Conservation (phyloP, 495 filamentous ascomycete species). For the Neurospora pannonica region DNA sequence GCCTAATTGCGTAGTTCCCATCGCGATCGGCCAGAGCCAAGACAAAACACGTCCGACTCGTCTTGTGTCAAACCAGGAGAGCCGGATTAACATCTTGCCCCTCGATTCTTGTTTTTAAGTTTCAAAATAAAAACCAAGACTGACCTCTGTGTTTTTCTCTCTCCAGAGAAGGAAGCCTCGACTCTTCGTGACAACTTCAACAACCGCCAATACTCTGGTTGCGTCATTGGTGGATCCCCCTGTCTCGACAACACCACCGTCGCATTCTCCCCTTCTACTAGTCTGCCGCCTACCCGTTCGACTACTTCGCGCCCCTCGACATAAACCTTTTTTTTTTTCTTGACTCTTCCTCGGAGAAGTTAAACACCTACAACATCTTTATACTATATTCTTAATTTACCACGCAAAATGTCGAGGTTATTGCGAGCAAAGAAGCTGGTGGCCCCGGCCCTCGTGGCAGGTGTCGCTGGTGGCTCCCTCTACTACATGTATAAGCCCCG, state of each 20-base stretch:
- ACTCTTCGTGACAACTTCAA: neutral
- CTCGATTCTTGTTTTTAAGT: neutral
- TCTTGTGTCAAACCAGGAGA: neutral
- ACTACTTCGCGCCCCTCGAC: neutral
- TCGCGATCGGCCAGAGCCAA: neutral
- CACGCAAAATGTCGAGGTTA: constrained; percentile 18
- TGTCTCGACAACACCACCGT: neutral
- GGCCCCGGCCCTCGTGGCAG: constrained; percentile 26
- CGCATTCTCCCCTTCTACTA: neutral
- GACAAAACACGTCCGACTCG: neutral
- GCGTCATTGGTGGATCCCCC: constrained; percentile 22
- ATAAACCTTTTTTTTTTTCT: neutral
- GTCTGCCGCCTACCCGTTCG: neutral
- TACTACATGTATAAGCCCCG: constrained; percentile 76
- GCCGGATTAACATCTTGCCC: neutral
- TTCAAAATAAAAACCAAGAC: neutral
- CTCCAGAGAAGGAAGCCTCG: neutral
- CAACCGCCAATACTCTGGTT: constrained; percentile 4
- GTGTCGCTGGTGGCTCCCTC: constrained; percentile 44
- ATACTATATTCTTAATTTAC: neutral
- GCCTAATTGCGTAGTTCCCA: neutral
- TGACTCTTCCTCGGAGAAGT: neutral
- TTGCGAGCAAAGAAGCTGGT: constrained; percentile 26
- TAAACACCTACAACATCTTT: neutral
- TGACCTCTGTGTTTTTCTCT: neutral